Base-by-base conservation (phyloP, 208 protist genomes). In the Acanthamoeba culbertsoni region DNA sequence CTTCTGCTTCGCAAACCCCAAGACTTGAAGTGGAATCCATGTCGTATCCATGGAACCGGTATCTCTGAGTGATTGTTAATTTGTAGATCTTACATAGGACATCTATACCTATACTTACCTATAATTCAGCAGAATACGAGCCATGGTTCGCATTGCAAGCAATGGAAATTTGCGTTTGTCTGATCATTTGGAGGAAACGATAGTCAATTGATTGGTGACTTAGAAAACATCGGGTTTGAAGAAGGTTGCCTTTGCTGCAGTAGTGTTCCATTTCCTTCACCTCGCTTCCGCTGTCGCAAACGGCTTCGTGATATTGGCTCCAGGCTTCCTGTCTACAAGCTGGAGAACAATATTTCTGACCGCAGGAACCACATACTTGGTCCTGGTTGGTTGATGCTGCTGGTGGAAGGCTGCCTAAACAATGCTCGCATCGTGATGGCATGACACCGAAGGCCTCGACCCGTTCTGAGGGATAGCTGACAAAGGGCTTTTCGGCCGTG, bases 401-500 rank as follows among this genome's bases (percentile, higher is more conserved):
- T 16, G 45, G 6, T 3, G 79, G 46, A 5, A 88, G 53, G 53
- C 48, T 28, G 46, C 35, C 18, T 33, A 88, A 40, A 48, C 79
- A 88, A 31, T 88, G 79, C 23, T 55, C 53, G 79, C 79, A 88
- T 20, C 79, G 79, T 28, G 46, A 63, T 26, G 79, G 33, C 5
- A 48, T 33, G 14, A 23, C 42, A 31, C 53, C 48, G 28, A 43
- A 14, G 28, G 48, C 37, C 31, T 33, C 45, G n/a, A 88, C 42
- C 14, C 79, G 79, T 33, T 88, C 79, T 10, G 37, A 37, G 28
- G 43, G 79, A 48, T 88, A 88, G 51, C 79, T 88, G n/a, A 88
- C 45, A 23, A 88, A 88, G 46, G 79, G 79, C 79, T 63, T 55
- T 48, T 88, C 79, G 35, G 79, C 79, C 48, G 79, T 88, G 79